Base-by-base conservation (phyloP, 192 early-diverging fungal species). In the Funneliformis geosporum region DNA sequence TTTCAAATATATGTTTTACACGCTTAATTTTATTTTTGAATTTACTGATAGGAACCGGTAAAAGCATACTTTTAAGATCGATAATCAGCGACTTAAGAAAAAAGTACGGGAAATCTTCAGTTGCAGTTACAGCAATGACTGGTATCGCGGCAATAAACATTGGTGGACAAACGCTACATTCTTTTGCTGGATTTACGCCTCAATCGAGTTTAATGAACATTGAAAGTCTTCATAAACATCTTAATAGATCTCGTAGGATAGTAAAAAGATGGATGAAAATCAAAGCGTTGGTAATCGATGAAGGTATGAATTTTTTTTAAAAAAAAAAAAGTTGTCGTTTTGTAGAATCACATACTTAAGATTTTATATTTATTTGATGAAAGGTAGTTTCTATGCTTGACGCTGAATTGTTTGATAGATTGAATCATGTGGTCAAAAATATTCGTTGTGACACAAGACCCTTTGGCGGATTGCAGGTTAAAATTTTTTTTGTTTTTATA, bases 231-330 rank as follows among this genome's bases (percentile, higher is more conserved):
- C 39, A 82, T 1, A 64, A 70, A 2, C 82, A 76, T n/a, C 76
- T 88, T 1, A 75, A 70, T 9, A 77, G 65, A 14, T 74, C 44
- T 21, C 50, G 61, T 18, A 84, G 60, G 8, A 85, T 87, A 0
- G 18, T 77, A 12, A 70, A 81, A 23, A 85, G 94, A 75, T 95
- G 94, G 94, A 73, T n/a, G 40, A 67, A 80, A 21, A 88, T 90
- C 2, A 81, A 87, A 44, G 91, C 93, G 5, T 82, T 95, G 60
- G 89, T 95, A n/a, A 88, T 95, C 65, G 94, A 95, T 83, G 94
- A 95, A 84, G 81, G 50, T 55, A 55, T 55, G 5, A 55, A 21
- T 21, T 55, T 55, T 55, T 55, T 16, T 55, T 21, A 55, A 55
- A 16, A 18, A 21, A 5, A 47, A 11, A 47, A 47, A 47, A 12